Base-by-base conservation (phyloP, 148 eudicot genomes). In the Persicaria tinctoria region DNA sequence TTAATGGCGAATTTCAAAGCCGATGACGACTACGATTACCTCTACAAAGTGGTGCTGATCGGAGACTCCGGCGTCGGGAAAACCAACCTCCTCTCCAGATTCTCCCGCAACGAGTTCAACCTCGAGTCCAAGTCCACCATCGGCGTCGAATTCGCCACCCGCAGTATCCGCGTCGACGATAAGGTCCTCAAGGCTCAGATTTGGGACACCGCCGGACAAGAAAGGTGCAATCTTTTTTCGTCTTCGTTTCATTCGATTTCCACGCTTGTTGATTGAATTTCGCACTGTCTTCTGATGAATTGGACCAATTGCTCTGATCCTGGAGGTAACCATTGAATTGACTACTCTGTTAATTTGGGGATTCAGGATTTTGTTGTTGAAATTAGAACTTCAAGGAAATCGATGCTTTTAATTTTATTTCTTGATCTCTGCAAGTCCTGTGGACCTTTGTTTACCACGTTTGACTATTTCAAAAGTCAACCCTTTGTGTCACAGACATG, bases 1-100 rank as follows among this genome's bases (percentile, higher is more conserved):
- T 32, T n/a, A 23, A 46, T 50, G 51, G 74, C 54, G 38, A 18
- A 48, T 17, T 46, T 7, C 51, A 13, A 6, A 48, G 74, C 47
- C 51, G 70, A 66, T 4, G 89, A 86, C 54, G 87, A 87, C 71
- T 87, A 87, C 77, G 90, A 87, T 83, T 87, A 87, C 70, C 70
- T 87, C 23, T 87, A 83, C 68, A 87, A 87, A 75, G 78, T 83
- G 9, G 88, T 87, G 18, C 69, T 87, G 1, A 80, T 87, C 5
- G 90, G 90, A 14, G 90, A 87, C 51, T 87, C 90, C 2, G 90
- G 82, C 3, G 90, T 87, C 11, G 90, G 90, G 13, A 87, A 87
- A 73, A 84, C 90, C 18, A 87, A 83, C 81, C 80, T 87, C 47
- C 74, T 87, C 4, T 87, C 90, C 5, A 79, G 90, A 72, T 85